These are phyloP conservation scores for Calonectria crousiana DNA, from an alignment of 2,329 filamentous ascomycete genomes.

Conservation along the genomic window DNA sequence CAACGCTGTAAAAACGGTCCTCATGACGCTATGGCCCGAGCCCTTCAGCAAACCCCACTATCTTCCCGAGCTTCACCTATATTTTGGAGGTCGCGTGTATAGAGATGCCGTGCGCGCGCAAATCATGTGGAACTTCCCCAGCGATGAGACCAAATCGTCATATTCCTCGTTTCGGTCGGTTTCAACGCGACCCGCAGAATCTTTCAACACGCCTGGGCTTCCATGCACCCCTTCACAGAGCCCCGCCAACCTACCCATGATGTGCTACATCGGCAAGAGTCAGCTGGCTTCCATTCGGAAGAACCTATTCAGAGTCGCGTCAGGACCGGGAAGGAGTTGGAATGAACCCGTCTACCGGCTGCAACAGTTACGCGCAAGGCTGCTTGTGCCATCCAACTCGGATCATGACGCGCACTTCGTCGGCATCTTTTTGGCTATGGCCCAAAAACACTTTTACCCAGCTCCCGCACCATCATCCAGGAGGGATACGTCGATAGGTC, in stretches of 20 bases:
- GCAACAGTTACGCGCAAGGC: slow-evolving; percentile 60
- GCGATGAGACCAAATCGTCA: slow-evolving; percentile 39
- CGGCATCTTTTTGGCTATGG: slow-evolving; percentile 67
- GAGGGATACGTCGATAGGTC: slow-evolving; percentile 45
- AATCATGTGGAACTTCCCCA: slow-evolving; percentile 61
- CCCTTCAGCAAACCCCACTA: slow-evolving; percentile 46
- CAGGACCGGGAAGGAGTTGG: slow-evolving; percentile 52
- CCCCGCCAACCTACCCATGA: slow-evolving; percentile 48
- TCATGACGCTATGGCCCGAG: slow-evolving; percentile 59
- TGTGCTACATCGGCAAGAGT: slow-evolving; percentile 61
- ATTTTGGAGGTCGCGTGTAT: slow-evolving; percentile 62
- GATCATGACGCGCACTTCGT: slow-evolving; percentile 67
- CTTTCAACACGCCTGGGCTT: slow-evolving; percentile 42
- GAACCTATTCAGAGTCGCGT: slow-evolving; percentile 60
- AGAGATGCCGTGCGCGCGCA: slow-evolving; percentile 60
- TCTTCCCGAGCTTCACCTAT: slow-evolving; percentile 59
- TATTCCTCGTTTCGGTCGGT: slow-evolving; percentile 52
- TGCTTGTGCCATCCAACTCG: slow-evolving; percentile 59
- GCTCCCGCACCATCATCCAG: slow-evolving; percentile 33
- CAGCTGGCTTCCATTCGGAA: slow-evolving; percentile 60
- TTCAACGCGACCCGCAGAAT: slow-evolving; percentile 51
- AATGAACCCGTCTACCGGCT: slow-evolving; percentile 64
- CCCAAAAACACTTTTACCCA: slow-evolving; percentile 66
- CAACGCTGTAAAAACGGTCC: slow-evolving; percentile 57
- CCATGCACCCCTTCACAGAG: slow-evolving; percentile 37